Base-by-base conservation (phyloP, 1,284 basidiomycete genomes). In the Earliella scabrosa region DNA sequence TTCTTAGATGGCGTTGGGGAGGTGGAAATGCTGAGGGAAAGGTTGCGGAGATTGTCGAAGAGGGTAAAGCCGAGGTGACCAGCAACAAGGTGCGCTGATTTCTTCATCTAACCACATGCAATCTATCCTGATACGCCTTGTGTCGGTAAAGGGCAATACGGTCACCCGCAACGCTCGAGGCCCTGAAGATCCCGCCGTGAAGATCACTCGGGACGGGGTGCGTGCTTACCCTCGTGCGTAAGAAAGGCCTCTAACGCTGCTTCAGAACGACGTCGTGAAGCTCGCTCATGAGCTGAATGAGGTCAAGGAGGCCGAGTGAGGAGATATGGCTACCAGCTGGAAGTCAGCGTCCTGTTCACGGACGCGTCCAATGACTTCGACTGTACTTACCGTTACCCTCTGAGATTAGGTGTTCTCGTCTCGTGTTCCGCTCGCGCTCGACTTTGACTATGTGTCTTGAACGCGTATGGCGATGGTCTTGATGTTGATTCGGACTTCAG, bases 71-170 rank as follows among this genome's bases (percentile, higher is more conserved):
- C 1, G 52, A 73, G 60, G 72, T 77, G 24, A 75, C 70, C 14
- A 77, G 72, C 50, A 71, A 74, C 40, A 77, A 79, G 70, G 74
- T 72, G 21, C 14, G 66, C 58, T 16, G 4, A 29, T 23, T 16
- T 20, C n/a, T n/a, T n/a, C n/a, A n/a, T n/a, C n/a, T n/a, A n/a
- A n/a, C n/a, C n/a, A n/a, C n/a, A n/a, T n/a, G n/a, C n/a, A n/a
- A n/a, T n/a, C n/a, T n/a, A n/a, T n/a, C n/a, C n/a, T n/a, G n/a
- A n/a, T n/a, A n/a, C n/a, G n/a, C n/a, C n/a, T n/a, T n/a, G n/a
- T n/a, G n/a, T n/a, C n/a, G n/a, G n/a, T n/a, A n/a, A 23, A 79
- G 75, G 75, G 77, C 1, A 74, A 77, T 40, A 74, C 73, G 0
- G 67, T 76, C 29, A 69, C 60, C 5, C 69, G 75, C 34, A 76